Evolutionary conservation across 2,329 filamentous ascomycete genomes (phyloP), one percentile per base, ranked within the genome.

Genomic region (Neofusicoccum sp.): DNA sequence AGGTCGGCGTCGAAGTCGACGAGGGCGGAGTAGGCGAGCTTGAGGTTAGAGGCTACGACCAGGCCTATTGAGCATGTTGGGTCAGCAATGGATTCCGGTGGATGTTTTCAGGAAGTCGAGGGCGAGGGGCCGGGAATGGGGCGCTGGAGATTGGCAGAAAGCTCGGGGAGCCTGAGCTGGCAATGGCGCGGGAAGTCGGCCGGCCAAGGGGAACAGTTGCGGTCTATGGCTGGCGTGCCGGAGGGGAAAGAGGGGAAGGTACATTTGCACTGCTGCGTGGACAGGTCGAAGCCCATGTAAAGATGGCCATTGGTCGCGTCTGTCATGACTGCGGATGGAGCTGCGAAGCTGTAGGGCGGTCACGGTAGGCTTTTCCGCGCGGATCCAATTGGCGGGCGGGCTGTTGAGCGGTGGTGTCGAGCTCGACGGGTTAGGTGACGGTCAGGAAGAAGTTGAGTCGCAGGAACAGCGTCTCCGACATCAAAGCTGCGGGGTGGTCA

Each of bases 241-340:
- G 56, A 47, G 28, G 29, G 4, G 37, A 28, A 41, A 28, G 45
- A 66, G 64, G 68, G 56, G 67, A 56, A 60, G 73, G 67, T 77
- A 87, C 92, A 93, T 85, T 99, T 98, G 64, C 98, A 85, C 76
- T 98, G 94, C 78, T 98, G 95, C 64, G 95, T 98, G 47, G 93
- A 97, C 65, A 98, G 88, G 79, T 99, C 95, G 76, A 98, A 93
- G 65, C 95, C 95, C 72, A 97, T 83, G 74, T 96, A 97, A 65
- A 96, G 81, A 16, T 90, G 37, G 49, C 60, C 60, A 5, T 45
- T 48, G 16, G 29, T 31, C 22, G 47, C 36, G 47, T 44, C 37
- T 31, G 49, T 49, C 60, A 62, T 62, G 41, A 28, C 16, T 44
- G 60, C 48, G 16, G 37, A 6, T 14, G 33, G 28, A 34, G 37